These are phyloP conservation scores for Stephanocyclus meneghinianus DNA, from an alignment of 352 stramenopile genomes.

Conservation along the genomic window DNA sequence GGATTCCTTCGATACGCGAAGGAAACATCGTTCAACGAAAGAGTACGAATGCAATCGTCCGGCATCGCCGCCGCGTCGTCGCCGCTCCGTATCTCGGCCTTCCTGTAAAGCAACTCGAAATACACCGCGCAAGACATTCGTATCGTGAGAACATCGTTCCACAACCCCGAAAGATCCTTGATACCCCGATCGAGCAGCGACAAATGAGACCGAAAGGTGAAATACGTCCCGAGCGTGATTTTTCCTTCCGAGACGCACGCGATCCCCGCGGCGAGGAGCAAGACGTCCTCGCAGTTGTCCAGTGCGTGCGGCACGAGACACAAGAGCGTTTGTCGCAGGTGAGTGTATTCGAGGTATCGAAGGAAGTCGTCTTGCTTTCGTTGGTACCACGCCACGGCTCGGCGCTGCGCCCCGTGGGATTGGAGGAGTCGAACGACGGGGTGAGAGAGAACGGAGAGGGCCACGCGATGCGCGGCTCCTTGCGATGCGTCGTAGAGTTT, in stretches of 20 bases:
- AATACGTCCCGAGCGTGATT: constrained; percentile 26
- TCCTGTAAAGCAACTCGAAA: constrained; percentile 33
- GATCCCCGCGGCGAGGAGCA: constrained; percentile 18
- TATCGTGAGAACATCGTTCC: constrained; percentile 28
- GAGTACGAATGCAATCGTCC: not conserved
- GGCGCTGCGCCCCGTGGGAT: not conserved
- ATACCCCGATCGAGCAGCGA: constrained; percentile 15
- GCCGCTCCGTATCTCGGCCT: constrained; percentile 20
- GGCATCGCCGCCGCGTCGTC: not conserved
- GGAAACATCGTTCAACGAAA: constrained; percentile 20
- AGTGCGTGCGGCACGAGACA: constrained; percentile 19
- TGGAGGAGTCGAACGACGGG: constrained; percentile 2
- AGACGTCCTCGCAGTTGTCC: constrained; percentile 21
- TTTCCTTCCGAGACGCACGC: constrained; percentile 11
- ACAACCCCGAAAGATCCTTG: constrained; percentile 17
- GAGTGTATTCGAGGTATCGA: constrained; percentile 24
- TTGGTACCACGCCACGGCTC: not conserved
- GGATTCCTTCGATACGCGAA: constrained; percentile 33
- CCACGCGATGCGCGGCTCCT: constrained; percentile 13
- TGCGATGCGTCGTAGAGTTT: constrained; percentile 29
- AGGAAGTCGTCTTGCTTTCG: constrained; percentile 11
- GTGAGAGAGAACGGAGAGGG: not conserved
- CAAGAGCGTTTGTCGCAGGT: constrained; percentile 31
- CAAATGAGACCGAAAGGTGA: constrained; percentile 23
- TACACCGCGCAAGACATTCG: constrained; percentile 23